These are phyloP conservation scores for Cytospora chrysosperma DNA, from an alignment of 2,329 filamentous ascomycete genomes.

Conservation along the genomic window DNA sequence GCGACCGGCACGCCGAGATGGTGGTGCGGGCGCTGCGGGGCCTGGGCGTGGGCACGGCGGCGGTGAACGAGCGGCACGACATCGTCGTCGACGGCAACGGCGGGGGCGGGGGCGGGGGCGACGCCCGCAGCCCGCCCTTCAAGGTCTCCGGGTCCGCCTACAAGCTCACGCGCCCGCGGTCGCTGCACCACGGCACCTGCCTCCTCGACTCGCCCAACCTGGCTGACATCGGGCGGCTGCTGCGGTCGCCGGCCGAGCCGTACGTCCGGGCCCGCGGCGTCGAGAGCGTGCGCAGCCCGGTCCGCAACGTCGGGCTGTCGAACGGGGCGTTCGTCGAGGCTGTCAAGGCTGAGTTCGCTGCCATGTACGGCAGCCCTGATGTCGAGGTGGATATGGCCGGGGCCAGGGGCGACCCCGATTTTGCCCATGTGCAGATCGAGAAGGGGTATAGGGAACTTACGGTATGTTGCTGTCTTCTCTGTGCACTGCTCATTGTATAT, in stretches of 20 bases:
- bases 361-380: conserved; percentile 58
- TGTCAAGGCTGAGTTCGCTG: conserved; percentile 63
- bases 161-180: conserved; percentile 78
- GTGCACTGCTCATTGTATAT: conserved; percentile 13
- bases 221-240: conserved; percentile 62
- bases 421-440: conserved; percentile 49
- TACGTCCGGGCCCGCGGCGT: conserved; percentile 83
- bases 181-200: conserved; percentile 91
- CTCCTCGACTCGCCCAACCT: conserved; percentile 78
- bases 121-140: conserved; percentile 49
- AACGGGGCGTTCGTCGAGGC: conserved; percentile 48
- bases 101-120: too few species aligned
- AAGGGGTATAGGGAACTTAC: conserved; percentile 63
- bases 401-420: conserved; percentile 37
- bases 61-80: conserved; percentile 89
- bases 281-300: conserved; percentile 83
- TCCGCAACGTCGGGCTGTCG: conserved; percentile 71
- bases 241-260: conserved; percentile 74
- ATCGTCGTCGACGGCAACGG: conserved; percentile 67
- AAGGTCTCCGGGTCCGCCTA: conserved; percentile 96
- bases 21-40: conserved; percentile 75
- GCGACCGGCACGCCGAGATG: conserved; percentile 89
- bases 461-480: conserved; percentile 39
- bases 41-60: conserved; percentile 57
- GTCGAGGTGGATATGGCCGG: conserved; percentile 47